Evolutionary conservation across 139 green algal genomes (phyloP).

Genomic region (Closterium sp.): DNA sequence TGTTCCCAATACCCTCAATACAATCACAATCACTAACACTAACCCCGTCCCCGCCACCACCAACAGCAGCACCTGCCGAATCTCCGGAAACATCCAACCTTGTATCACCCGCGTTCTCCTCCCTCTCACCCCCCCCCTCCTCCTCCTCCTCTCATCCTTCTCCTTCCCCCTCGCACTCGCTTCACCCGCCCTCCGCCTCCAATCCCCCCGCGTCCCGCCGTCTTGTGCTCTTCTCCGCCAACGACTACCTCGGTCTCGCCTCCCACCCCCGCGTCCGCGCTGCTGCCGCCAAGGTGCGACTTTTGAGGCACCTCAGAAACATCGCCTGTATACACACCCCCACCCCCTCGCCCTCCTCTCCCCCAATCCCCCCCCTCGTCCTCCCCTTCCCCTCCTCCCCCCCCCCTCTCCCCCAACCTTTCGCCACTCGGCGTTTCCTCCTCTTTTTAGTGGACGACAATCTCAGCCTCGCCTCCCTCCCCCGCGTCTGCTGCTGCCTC

Average conservation of each 20-base stretch:
- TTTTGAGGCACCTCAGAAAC: neutral
- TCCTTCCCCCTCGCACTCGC: neutral
- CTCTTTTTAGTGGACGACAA: too few species aligned
- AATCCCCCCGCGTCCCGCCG: neutral
- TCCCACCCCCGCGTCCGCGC: constrained; percentile 71
- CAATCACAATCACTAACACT: too few species aligned
- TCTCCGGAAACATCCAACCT: neutral
- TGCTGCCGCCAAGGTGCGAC: constrained; percentile 12
- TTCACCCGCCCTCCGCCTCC: neutral
- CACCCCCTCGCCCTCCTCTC: too few species aligned
- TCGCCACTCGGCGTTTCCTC: too few species aligned
- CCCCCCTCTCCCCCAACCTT: too few species aligned
- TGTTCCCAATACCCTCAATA: neutral
- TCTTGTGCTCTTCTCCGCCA: constrained; percentile 57
- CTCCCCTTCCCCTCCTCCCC: neutral
- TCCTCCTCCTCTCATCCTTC: neutral
- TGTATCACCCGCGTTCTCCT: neutral
- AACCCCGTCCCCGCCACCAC: too few species aligned
- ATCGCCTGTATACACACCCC: too few species aligned
- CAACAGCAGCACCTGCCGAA: too few species aligned
- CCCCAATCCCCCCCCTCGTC: neutral
- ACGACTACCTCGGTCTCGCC: constrained; percentile 94
- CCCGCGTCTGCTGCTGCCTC: neutral
- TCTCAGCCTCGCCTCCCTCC: neutral
- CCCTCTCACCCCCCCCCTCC: neutral